A percentile compares a stretch with the other conserved stretches of the same genome.
Evolutionary conservation across 2,329 filamentous ascomycete genomes (phyloP).

Genomic region (Hypoxylon sp.): DNA sequence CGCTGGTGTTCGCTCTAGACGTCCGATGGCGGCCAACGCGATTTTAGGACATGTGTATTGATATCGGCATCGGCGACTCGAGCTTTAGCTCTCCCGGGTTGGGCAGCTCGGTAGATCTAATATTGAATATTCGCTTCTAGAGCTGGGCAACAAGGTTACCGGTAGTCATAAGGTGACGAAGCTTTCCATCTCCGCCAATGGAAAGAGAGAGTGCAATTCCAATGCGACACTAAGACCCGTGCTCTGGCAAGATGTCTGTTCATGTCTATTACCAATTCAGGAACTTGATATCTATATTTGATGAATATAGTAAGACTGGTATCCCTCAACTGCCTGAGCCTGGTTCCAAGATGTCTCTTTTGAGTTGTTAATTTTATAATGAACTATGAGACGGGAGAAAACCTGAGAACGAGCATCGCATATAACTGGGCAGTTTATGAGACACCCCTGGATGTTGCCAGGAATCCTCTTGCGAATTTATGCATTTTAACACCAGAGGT

Average conservation of each 20-base stretch:
- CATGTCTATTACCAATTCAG: conserved; percentile 22
- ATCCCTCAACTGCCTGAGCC: conserved; percentile 15
- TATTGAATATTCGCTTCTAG: conserved; percentile 14
- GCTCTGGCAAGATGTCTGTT: conserved; percentile 2
- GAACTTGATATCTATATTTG: conserved; percentile 19
- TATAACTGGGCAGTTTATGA: conserved; percentile 22
- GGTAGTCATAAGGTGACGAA: conserved; percentile 14
- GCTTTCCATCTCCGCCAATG: conserved; percentile 10
- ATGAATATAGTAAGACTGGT: conserved; percentile 34
- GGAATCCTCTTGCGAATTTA: neutral
- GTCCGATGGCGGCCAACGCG: conserved; percentile 15
- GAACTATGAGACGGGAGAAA: conserved; percentile 3
- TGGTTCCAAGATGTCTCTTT: conserved; percentile 20
- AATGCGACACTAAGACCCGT: conserved; percentile 17
- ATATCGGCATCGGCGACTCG: conserved; percentile 25
- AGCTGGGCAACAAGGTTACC: conserved; percentile 11
- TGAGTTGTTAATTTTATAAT: conserved; percentile 17
- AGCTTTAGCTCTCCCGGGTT: conserved; percentile 10
- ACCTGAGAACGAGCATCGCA: conserved; percentile 6
- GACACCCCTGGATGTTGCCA: neutral
- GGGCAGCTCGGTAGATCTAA: conserved; percentile 24
- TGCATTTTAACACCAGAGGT: conserved; percentile 38
- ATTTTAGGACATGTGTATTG: conserved; percentile 3
- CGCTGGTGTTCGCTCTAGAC: neutral
- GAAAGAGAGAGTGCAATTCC: neutral